A percentile compares a stretch with the other conserved stretches of the same genome.
phyloP scores from a whole-genome alignment of 140 eudicot species.

The Oenanthe javanica region DNA sequence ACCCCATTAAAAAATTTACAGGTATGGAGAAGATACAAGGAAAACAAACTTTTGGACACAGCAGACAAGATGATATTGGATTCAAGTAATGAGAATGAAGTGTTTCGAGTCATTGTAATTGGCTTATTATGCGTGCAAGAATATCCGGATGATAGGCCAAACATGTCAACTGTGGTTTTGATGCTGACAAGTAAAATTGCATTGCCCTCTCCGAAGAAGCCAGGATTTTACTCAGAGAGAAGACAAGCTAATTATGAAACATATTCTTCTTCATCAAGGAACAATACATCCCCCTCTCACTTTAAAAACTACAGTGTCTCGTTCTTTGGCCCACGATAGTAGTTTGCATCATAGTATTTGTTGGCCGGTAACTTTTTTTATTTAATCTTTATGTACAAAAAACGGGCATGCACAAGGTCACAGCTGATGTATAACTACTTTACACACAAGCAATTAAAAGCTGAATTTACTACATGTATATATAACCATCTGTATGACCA shows the following conservation, averaged over 20 bases:
- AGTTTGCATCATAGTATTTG: not conserved
- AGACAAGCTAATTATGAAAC: conserved; percentile 17
- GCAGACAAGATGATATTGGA: conserved; percentile 13
- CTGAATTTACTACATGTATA: too few species aligned
- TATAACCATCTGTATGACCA: too few species aligned
- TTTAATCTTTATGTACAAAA: too few species aligned
- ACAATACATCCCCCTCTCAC: not conserved
- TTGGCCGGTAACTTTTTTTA: not conserved
- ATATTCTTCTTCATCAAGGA: not conserved
- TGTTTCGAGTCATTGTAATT: conserved; percentile 17
- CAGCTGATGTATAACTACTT: too few species aligned
- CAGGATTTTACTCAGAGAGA: conserved; percentile 18
- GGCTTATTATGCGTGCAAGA: conserved; percentile 32
- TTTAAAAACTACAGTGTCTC: not conserved
- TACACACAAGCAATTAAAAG: too few species aligned
- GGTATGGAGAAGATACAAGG: conserved; percentile 2
- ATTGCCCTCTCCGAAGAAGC: conserved; percentile 23
- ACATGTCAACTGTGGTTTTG: conserved; percentile 20
- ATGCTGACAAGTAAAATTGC: conserved; percentile 17
- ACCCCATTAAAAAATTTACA: not conserved
- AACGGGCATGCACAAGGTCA: too few species aligned
- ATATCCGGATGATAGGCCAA: conserved; percentile 35
- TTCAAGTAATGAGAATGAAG: conserved; percentile 13
- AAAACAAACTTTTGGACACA: not conserved
- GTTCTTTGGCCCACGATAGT: not conserved